Conservation (phyloP, 139 green algal genomes). For the Dunaliella primolecta region DNA sequence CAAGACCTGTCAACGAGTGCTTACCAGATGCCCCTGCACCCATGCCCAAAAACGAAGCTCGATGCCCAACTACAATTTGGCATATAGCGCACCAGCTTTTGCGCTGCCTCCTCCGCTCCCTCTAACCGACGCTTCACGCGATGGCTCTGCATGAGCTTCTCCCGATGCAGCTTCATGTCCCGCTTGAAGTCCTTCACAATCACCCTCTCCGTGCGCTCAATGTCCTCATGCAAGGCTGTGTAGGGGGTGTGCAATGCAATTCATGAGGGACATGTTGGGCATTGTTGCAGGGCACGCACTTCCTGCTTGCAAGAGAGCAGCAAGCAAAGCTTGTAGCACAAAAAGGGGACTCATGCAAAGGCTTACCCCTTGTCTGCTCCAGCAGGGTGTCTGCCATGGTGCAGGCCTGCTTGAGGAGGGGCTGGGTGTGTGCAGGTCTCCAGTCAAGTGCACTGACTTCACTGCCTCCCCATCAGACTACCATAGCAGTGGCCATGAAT, state of each 20-base stretch:
- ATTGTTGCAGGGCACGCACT: not conserved
- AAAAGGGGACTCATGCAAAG: not conserved
- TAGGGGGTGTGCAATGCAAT: not conserved
- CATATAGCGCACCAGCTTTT: constrained; percentile 70
- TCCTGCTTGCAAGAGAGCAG: not conserved
- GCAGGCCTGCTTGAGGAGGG: not conserved
- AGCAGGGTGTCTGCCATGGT: constrained; percentile 84
- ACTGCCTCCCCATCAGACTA: no score
- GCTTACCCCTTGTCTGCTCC: constrained; percentile 82
- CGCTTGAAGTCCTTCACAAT: constrained; percentile 82
- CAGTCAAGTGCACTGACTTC: not conserved
- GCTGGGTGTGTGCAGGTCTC: not conserved
- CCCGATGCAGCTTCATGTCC: constrained; percentile 75
- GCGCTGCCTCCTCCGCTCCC: constrained; percentile 62
- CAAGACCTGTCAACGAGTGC: no score
- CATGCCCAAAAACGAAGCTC: not conserved
- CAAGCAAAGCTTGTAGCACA: not conserved
- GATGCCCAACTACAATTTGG: not conserved
- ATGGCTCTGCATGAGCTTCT: constrained; percentile 72
- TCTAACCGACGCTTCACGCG: constrained; percentile 80
- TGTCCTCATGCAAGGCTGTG: constrained; percentile 84
- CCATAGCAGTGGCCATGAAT: not conserved
- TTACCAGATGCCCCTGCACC: not conserved
- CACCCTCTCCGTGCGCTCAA: constrained; percentile 83
- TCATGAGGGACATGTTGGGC: not conserved